Conservation (phyloP, 352 stramenopile species). For the Aphanomyces euteiches region DNA sequence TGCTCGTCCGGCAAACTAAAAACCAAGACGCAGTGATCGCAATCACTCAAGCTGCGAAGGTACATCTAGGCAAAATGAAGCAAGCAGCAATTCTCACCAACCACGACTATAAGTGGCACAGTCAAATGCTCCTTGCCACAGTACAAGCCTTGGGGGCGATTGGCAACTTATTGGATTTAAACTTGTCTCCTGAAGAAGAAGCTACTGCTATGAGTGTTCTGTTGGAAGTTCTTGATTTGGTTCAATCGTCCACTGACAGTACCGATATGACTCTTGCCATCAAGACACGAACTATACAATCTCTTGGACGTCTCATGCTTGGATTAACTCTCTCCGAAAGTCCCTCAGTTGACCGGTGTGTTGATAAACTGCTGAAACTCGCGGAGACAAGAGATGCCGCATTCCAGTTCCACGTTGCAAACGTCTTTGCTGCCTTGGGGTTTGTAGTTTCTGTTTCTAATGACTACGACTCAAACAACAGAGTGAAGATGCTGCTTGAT, state of each 20-base stretch:
- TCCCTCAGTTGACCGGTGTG: constrained; percentile 10
- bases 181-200: too few relatives aligned
- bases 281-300: constrained; percentile 6
- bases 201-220: constrained; percentile 33
- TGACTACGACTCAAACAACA: not conserved
- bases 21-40: not conserved
- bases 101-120: constrained; percentile 19
- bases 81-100: not conserved
- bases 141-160: constrained; percentile 17
- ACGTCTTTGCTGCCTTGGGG: constrained; percentile 54
- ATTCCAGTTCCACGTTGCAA: constrained; percentile 52
- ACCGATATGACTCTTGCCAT: not conserved
- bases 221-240: constrained; percentile 36
- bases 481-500: not conserved
- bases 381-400: constrained; percentile 35
- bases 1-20: constrained; percentile 1
- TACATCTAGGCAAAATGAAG: constrained; percentile 12
- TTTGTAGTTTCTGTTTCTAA: not conserved
- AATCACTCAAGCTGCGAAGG: not conserved
- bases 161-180: not conserved
- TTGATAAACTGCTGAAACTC: not conserved
- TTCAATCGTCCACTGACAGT: not conserved
- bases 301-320: constrained; percentile 18
- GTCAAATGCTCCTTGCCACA: not conserved
- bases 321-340: constrained; percentile 12